Percentiles rank a stretch among this genome's conserved stretches.
phyloP scores from a whole-genome alignment of 2,329 filamentous ascomycete genomes.

The Ceratocystis albifundus region DNA sequence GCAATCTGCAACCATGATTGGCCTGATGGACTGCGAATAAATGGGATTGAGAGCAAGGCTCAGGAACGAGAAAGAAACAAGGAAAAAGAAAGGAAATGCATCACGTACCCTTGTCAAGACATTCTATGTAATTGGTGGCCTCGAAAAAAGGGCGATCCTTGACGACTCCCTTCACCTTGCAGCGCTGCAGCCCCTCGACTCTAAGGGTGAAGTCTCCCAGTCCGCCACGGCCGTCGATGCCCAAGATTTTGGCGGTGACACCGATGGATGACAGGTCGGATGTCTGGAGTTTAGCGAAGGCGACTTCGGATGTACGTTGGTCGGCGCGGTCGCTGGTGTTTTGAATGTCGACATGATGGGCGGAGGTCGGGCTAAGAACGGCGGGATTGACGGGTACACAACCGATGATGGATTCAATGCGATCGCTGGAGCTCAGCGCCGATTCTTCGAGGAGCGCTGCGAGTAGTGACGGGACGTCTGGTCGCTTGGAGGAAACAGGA shows the following conservation, averaged over 20 bases:
- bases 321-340: constrained; percentile 56
- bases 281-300: constrained; percentile 50
- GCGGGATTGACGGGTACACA: constrained; percentile 78
- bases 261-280: constrained; percentile 73
- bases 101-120: constrained; percentile 54
- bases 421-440: constrained; percentile 51
- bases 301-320: constrained; percentile 36
- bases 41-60: constrained; percentile 21
- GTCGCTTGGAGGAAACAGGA: constrained; percentile 63
- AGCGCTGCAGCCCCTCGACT: constrained; percentile 72
- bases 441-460: constrained; percentile 72
- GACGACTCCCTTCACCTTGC: constrained; percentile 60
- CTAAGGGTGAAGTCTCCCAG: constrained; percentile 69
- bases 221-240: constrained; percentile 57
- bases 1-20: constrained; percentile 8
- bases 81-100: constrained; percentile 7
- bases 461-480: constrained; percentile 80
- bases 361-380: constrained; percentile 50
- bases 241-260: constrained; percentile 64
- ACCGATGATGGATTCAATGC: constrained; percentile 60
- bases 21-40: constrained; percentile 26
- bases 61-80: constrained; percentile 16
- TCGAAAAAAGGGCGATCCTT: constrained; percentile 80
- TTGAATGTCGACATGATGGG: constrained; percentile 51
- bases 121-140: constrained; percentile 55